Conservation (phyloP, 2,329 filamentous ascomycete genomes). For the Dothistroma septosporum region DNA sequence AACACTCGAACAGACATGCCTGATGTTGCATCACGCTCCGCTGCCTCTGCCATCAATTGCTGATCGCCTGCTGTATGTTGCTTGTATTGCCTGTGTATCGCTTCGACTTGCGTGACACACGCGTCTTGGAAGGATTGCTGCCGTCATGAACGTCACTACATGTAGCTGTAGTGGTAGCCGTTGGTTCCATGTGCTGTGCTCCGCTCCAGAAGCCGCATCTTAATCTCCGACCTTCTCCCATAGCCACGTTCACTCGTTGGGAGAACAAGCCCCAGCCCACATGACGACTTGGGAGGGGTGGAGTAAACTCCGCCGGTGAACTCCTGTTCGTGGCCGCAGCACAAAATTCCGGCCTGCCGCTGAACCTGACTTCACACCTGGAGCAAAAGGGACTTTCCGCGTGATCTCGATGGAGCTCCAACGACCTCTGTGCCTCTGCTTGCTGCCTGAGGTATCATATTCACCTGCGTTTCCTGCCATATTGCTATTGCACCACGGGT, state of each 20-base stretch:
- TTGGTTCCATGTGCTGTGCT: neutral
- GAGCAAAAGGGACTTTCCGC: too few relatives aligned
- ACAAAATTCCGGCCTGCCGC: neutral
- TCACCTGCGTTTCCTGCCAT: too few relatives aligned
- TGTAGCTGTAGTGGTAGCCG: neutral
- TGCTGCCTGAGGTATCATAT: too few relatives aligned
- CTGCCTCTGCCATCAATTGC: neutral
- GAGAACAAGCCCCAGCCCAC: neutral
- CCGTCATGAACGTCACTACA: too few relatives aligned
- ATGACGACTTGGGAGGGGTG: neutral
- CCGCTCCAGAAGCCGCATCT: neutral
- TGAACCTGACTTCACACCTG: neutral
- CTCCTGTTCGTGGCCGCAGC: neutral
- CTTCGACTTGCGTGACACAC: neutral
- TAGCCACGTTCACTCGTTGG: neutral
- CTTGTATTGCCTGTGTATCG: neutral
- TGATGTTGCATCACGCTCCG: neutral
- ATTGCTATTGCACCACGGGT: too few relatives aligned
- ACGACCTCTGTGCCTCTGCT: neutral
- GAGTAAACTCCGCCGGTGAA: neutral
- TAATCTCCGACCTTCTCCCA: constrained; percentile 4
- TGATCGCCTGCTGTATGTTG: too few relatives aligned
- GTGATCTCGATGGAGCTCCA: too few relatives aligned
- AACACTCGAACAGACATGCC: neutral
- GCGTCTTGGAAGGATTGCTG: neutral